Conservation (phyloP, 345 rosid species). For the Salix viminalis region DNA sequence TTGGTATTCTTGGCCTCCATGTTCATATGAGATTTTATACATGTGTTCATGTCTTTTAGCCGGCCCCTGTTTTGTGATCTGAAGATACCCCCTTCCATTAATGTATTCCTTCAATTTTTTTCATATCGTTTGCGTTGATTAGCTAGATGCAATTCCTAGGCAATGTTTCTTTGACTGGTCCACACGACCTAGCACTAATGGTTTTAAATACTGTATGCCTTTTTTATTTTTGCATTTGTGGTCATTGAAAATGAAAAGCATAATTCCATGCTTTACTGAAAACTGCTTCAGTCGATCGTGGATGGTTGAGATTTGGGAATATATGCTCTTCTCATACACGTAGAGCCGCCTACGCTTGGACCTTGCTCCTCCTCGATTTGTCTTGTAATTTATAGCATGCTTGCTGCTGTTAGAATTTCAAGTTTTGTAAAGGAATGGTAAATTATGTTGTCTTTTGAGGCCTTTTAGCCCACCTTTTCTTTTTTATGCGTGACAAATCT, state of each 20-base stretch:
- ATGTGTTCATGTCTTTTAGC: neutral
- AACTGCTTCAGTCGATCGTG: slow-evolving; percentile 15
- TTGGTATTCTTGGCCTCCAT: neutral
- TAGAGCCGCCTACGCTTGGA: slow-evolving; percentile 9
- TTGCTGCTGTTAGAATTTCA: slow-evolving; percentile 1
- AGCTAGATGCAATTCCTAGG: neutral
- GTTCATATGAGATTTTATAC: neutral
- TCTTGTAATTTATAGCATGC: slow-evolving; percentile 7
- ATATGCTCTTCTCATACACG: slow-evolving; percentile 14
- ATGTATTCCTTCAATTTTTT: neutral
- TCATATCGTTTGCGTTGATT: neutral
- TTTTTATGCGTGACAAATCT: neutral
- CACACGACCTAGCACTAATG: neutral
- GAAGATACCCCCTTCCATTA: neutral
- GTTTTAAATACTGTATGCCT: neutral
- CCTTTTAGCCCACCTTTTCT: slow-evolving; percentile 1
- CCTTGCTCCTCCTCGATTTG: neutral
- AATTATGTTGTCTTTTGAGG: slow-evolving; percentile 7
- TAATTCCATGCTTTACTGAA: slow-evolving; percentile 4
- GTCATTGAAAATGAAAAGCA: neutral
- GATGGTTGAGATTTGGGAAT: slow-evolving; percentile 24
- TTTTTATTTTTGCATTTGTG: neutral
- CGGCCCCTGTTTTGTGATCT: slow-evolving; percentile 1
- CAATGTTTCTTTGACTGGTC: slow-evolving; percentile 1
- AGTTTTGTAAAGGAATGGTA: slow-evolving; percentile 3